Percentiles rank a stretch among this genome's conserved stretches.
These are phyloP conservation scores for Aspergillus ustus DNA, from an alignment of 2,329 filamentous ascomycete species.

Conservation along the genomic window DNA sequence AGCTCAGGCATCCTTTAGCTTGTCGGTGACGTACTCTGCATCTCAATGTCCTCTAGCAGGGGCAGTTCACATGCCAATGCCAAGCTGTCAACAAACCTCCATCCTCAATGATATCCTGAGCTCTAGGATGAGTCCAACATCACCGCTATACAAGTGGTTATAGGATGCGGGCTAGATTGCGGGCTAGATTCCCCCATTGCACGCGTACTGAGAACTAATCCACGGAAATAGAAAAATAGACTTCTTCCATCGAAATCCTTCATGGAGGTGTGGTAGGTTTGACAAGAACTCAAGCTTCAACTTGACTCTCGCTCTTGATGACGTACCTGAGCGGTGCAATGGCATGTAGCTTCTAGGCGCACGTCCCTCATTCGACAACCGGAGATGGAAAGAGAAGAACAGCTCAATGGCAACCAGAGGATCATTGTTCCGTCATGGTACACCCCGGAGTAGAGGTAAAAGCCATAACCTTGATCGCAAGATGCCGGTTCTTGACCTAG, in stretches of 20 bases:
- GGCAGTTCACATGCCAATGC: slow-evolving; percentile 5
- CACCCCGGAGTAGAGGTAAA: not conserved
- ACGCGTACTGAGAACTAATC: not conserved
- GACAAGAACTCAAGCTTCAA: not conserved
- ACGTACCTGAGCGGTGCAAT: slow-evolving; percentile 9
- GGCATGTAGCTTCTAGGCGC: slow-evolving; percentile 17
- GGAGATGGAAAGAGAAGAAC: not conserved
- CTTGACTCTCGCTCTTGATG: slow-evolving; percentile 20
- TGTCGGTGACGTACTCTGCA: not conserved
- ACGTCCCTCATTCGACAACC: slow-evolving; percentile 18
- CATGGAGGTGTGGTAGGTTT: not conserved
- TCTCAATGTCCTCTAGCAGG: not conserved
- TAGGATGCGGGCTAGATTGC: not conserved
- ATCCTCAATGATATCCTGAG: not conserved
- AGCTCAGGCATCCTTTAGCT: not conserved
- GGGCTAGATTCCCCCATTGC: not conserved
- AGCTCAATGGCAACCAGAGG: slow-evolving; percentile 12
- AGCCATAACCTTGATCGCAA: not conserved
- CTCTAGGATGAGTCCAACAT: not conserved
- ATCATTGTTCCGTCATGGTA: slow-evolving; percentile 4
- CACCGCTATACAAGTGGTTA: not conserved
- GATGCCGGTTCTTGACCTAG: not conserved
- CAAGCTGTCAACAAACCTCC: not conserved
- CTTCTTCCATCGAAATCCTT: not conserved
- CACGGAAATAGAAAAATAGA: not conserved